Evolutionary conservation across 2,329 filamentous ascomycete genomes (phyloP).

Genomic region (Penicillium vulpinum): DNA sequence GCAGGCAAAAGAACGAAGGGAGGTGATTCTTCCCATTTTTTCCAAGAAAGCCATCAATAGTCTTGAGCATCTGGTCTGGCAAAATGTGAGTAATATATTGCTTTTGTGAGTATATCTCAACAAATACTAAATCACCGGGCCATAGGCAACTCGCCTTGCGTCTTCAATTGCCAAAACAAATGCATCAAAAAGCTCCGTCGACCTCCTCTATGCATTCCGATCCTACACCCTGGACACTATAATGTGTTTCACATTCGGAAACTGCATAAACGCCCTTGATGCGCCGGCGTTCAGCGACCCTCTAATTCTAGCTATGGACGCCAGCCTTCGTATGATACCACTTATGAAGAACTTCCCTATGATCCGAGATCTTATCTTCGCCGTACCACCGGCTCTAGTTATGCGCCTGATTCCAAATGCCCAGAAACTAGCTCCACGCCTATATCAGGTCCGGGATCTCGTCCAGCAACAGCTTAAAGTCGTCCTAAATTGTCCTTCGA

Average conservation of each 20-base stretch:
- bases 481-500: background rate
- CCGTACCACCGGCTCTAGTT: background rate
- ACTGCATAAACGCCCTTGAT: constrained; percentile 9
- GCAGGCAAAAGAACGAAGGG: constrained; percentile 10
- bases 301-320: background rate
- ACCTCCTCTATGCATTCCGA: background rate
- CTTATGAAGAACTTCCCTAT: background rate
- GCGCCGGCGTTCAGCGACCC: constrained; percentile 9
- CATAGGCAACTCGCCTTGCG: background rate
- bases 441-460: background rate
- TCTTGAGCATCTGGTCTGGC: constrained; percentile 11
- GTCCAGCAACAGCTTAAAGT: background rate
- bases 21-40: constrained; percentile 12
- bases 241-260: constrained; percentile 13
- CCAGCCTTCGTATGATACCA: background rate
- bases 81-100: constrained; percentile 4
- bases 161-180: background rate
- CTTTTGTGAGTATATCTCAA: background rate
- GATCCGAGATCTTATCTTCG: background rate
- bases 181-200: background rate
- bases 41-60: constrained; percentile 11
- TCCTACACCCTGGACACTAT: constrained; percentile 13
- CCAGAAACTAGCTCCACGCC: background rate
- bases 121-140: background rate
- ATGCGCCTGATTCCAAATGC: background rate